Conservation (phyloP, 768 basidiomycete species). For the Agaricus bisporus region DNA sequence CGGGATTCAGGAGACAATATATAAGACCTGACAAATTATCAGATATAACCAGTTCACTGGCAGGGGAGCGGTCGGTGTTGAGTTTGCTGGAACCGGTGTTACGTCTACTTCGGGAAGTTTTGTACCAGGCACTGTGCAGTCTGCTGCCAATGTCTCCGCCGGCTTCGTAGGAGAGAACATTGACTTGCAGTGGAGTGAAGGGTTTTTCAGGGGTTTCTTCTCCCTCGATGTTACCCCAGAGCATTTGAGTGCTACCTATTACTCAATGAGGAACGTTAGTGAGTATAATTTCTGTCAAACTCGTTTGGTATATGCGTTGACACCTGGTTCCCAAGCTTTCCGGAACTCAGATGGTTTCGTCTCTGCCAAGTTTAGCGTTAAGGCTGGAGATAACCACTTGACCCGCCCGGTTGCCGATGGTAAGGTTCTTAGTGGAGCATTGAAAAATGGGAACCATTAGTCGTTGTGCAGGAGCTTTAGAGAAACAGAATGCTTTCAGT, state of each 20-base stretch:
- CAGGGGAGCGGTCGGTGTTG: conserved; percentile 46
- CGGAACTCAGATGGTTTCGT: conserved; percentile 40
- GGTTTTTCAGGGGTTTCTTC: conserved; percentile 54
- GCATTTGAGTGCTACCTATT: conserved; percentile 46
- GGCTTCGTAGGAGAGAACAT: conserved; percentile 33
- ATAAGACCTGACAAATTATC: neutral
- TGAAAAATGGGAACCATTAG: conserved; percentile 18
- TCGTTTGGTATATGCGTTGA: neutral
- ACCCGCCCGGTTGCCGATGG: conserved; percentile 45
- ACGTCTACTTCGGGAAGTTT: conserved; percentile 40
- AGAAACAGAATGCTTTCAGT: no score
- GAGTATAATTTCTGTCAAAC: conserved; percentile 14
- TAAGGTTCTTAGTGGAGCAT: conserved; percentile 35
- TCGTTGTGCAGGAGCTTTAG: no score
- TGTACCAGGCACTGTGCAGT: conserved; percentile 32
- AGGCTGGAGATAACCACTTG: conserved; percentile 39
- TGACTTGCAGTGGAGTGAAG: conserved; percentile 57
- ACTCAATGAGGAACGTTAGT: conserved; percentile 45
- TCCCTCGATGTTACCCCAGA: conserved; percentile 41
- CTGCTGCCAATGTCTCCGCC: conserved; percentile 30
- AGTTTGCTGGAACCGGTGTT: conserved; percentile 59
- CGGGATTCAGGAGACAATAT: neutral
- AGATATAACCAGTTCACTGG: conserved; percentile 46
- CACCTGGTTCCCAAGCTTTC: conserved; percentile 20
- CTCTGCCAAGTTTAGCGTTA: conserved; percentile 35